These are phyloP conservation scores for Ganoderma leucocontextum DNA, from an alignment of 1,284 basidiomycete species.

Conservation along the genomic window DNA sequence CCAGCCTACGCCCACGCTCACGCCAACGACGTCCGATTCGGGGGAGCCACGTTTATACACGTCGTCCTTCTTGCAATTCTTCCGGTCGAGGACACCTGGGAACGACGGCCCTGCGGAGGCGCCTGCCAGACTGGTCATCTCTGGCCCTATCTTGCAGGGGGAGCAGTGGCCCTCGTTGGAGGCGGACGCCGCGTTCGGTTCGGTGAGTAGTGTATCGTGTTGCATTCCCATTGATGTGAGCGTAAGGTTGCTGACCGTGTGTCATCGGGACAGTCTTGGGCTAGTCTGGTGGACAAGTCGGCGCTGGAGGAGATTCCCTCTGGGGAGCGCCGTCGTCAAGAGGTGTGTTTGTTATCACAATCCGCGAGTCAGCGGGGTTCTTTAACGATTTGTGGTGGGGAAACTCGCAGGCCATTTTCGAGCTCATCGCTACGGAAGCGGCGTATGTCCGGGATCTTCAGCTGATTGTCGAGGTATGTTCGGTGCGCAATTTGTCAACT, in stretches of 20 bases:
- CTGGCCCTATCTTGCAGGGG: slow-evolving; percentile 58
- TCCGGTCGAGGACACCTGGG: slow-evolving; percentile 62
- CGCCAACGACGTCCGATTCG: slow-evolving; percentile 43
- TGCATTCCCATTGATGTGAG: not conserved
- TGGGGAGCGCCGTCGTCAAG: slow-evolving; percentile 86
- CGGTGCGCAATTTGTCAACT: not conserved
- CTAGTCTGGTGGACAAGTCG: slow-evolving; percentile 85
- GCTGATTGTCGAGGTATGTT: slow-evolving; percentile 82
- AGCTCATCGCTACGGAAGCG: slow-evolving; percentile 88
- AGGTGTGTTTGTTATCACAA: slow-evolving; percentile 56
- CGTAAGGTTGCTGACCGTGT: not conserved
- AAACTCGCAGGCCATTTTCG: slow-evolving; percentile 77
- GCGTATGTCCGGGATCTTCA: slow-evolving; percentile 92
- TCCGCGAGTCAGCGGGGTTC: not conserved
- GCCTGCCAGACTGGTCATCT: slow-evolving; percentile 56
- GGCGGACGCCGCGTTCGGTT: slow-evolving; percentile 61
- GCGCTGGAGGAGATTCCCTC: slow-evolving; percentile 81
- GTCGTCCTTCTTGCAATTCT: slow-evolving; percentile 56
- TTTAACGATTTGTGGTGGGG: not conserved
- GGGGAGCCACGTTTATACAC: slow-evolving; percentile 48
- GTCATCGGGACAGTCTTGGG: slow-evolving; percentile 76
- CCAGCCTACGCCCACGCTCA: slow-evolving; percentile 38
- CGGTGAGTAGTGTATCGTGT: slow-evolving; percentile 52
- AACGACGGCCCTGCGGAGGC: slow-evolving; percentile 44
- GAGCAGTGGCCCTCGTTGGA: slow-evolving; percentile 35